These are phyloP conservation scores for Lepidopterella palustris DNA, from an alignment of 495 filamentous ascomycete species.

Conservation along the genomic window DNA sequence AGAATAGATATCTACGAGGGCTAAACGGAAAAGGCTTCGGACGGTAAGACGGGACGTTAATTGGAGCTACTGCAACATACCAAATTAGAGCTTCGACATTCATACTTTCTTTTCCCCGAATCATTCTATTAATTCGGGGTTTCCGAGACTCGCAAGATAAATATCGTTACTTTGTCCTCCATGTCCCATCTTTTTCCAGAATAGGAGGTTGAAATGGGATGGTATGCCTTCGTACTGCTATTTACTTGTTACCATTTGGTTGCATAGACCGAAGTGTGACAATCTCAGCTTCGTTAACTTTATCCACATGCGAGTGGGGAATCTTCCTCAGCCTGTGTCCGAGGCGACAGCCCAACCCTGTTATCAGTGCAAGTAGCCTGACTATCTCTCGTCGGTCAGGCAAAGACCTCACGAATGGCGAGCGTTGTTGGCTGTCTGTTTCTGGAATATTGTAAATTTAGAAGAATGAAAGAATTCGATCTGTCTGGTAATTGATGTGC, in stretches of 20 bases:
- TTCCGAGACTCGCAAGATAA: neutral
- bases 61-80: neutral
- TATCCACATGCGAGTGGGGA: neutral
- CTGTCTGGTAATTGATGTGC: too few relatives aligned
- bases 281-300: neutral
- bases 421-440: too few relatives aligned
- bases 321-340: neutral
- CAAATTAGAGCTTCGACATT: too few relatives aligned
- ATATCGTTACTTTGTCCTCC: neutral
- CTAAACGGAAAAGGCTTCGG: neutral
- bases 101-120: neutral
- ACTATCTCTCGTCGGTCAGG: too few relatives aligned
- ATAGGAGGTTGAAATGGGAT: neutral
- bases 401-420: too few relatives aligned
- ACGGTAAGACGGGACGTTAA: neutral
- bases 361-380: neutral
- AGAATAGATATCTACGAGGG: neutral
- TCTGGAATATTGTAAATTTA: too few relatives aligned
- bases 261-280: neutral
- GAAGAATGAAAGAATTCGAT: neutral
- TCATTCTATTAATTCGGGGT: neutral
- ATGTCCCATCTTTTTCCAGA: neutral
- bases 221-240: neutral
- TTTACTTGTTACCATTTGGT: neutral
- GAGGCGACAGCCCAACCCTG: neutral